Evolutionary conservation across 78 protist genomes (phyloP).

Genomic region (Dictyostelium brefeldianum): DNA sequence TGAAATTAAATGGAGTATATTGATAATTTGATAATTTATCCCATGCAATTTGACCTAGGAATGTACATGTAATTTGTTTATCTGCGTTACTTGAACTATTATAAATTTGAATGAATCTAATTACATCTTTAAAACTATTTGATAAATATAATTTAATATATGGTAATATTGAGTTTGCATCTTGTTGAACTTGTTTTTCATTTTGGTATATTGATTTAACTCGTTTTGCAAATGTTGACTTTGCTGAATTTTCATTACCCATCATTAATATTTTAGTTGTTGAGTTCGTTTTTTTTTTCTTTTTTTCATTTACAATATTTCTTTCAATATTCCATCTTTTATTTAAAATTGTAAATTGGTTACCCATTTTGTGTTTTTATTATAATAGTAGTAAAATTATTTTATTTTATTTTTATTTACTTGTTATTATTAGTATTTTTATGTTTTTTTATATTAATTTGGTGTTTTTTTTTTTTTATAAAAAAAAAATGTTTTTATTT

Average conservation of each 20-base stretch:
- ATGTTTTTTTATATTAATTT: not conserved
- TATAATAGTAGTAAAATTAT: not conserved
- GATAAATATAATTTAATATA: slow-evolving; percentile 24
- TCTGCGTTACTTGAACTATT: not conserved
- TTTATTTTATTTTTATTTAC: not conserved
- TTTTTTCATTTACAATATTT: slow-evolving; percentile 1
- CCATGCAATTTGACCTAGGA: slow-evolving; percentile 11
- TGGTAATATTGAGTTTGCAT: not conserved
- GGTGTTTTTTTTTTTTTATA: not conserved
- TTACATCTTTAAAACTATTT: slow-evolving; percentile 10
- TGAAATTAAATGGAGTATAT: not conserved
- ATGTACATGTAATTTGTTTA: not conserved
- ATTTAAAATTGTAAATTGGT: not conserved
- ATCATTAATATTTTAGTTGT: not conserved
- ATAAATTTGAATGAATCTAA: slow-evolving; percentile 1
- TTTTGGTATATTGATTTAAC: slow-evolving; percentile 34
- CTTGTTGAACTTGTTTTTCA: not conserved
- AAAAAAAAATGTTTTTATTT: not conserved
- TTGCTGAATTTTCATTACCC: slow-evolving; percentile 13
- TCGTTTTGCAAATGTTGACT: slow-evolving; percentile 16
- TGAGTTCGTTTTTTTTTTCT: not conserved
- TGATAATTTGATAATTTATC: not conserved
- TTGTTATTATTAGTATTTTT: not conserved
- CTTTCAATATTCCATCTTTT: slow-evolving; percentile 25
- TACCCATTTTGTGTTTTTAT: slow-evolving; percentile 18